A percentile compares a stretch with the other conserved stretches of the same genome.
These are phyloP conservation scores for Claviceps quebecensis DNA, from an alignment of 2,329 filamentous ascomycete species.

Conservation along the genomic window DNA sequence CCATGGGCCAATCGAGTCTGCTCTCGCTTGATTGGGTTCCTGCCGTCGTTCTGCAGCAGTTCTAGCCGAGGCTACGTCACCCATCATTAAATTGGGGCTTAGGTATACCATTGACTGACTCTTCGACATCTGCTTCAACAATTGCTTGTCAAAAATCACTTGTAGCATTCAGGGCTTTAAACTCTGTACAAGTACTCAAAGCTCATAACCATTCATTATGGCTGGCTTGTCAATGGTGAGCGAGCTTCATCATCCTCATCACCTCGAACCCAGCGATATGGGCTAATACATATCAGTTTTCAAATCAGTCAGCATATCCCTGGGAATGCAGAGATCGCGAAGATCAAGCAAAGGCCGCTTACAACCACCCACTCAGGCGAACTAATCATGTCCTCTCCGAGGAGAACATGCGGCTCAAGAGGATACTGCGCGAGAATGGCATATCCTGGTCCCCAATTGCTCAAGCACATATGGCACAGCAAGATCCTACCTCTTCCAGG, in stretches of 20 bases:
- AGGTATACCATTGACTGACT: not conserved
- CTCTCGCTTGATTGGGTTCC: not conserved
- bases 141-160: not conserved
- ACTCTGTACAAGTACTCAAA: not conserved
- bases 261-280: not conserved
- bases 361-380: conserved; percentile 33
- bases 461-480: conserved; percentile 18
- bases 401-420: conserved; percentile 37
- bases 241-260: not conserved
- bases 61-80: not conserved
- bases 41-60: not conserved
- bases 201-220: not conserved
- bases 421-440: conserved; percentile 35
- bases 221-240: not conserved
- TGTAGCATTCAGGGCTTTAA: not conserved
- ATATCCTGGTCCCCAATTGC: conserved; percentile 34
- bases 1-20: not conserved
- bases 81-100: not conserved
- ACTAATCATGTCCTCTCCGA: conserved; percentile 31
- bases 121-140: not conserved
- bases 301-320: conserved; percentile 20
- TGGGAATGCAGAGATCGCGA: conserved; percentile 40
- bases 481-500: conserved; percentile 19
- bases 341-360: conserved; percentile 33
- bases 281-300: not conserved